Base-by-base conservation (phyloP, 176 grass and related monocot species). In the Secale cereale region DNA sequence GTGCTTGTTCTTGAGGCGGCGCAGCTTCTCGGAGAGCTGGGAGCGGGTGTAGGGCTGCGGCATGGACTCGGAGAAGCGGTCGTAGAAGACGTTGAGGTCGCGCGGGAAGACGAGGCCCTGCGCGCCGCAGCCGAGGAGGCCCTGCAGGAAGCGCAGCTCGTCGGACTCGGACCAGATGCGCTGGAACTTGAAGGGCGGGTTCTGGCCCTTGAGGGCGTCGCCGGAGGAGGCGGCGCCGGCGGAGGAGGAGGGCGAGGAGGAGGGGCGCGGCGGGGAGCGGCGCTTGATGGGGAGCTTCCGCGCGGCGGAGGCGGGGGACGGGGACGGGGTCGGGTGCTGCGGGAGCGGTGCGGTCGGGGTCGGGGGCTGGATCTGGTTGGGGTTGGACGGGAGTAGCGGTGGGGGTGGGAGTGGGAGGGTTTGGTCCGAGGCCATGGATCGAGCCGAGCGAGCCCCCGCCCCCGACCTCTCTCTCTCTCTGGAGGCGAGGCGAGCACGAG, bases 261-360 rank as follows among this genome's bases (percentile, higher is more conserved):
- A 26, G 23, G 82, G 78, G 39, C 75, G 86, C 65, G 60, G 89
- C 72, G 92, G 82, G 89, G 85, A 85, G 85, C 94, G 94, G 87
- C 93, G 97, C 97, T 99, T 99, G 91, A 99, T 84, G 85, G 97
- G 97, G 79, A 99, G 97, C 78, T 99, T 99, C 50, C 93, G 88
- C 29, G 93, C 85, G 87, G 88, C 60, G 64, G 86, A 73, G 59
- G 85, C 27, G 31, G 85, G 14, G 16, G 82, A 17, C 19, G 71
- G 37, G 70, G 82, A 45, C 22, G 83, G 28, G 73, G 85, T 86
- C 41, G 62, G 66, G 82, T 75, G 23, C 19, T 11, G 69, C 27
- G 62, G 68, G 80, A 57, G 31, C 65, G 90, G 70, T 90, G 89
- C 73, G 92, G 64, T 87, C 79, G 79, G 87, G 43, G 63, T 6